Conservation (phyloP, 2,329 filamentous ascomycete species). For the Aureobasidium leucospermi region DNA sequence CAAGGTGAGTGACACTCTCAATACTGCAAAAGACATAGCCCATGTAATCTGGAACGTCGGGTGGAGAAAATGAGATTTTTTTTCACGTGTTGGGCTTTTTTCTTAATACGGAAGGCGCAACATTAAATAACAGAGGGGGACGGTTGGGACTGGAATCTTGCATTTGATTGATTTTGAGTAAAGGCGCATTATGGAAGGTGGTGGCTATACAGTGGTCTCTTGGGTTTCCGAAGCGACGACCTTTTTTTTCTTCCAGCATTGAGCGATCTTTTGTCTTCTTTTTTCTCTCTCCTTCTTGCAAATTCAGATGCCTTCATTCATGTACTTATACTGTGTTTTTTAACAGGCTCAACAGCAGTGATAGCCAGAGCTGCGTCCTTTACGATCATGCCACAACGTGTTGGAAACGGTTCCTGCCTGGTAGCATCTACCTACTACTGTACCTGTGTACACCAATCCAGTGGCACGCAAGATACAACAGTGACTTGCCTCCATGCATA, state of each 20-base stretch:
- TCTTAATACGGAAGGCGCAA: neutral
- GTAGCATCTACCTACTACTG: neutral
- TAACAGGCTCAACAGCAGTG: neutral
- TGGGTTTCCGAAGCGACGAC: neutral
- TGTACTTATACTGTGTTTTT: neutral
- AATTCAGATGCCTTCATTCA: neutral
- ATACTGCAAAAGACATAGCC: conserved; percentile 57
- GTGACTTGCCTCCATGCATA: neutral
- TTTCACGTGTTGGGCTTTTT: neutral
- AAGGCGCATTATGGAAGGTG: conserved; percentile 7
- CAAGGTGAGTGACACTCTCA: conserved; percentile 70
- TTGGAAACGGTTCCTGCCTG: neutral
- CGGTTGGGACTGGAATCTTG: conserved; percentile 6
- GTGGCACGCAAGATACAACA: neutral
- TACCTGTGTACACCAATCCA: neutral
- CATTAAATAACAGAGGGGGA: neutral
- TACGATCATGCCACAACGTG: neutral
- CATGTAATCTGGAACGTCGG: conserved; percentile 62
- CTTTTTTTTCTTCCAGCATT: neutral
- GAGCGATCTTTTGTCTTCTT: conserved; percentile 3
- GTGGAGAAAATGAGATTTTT: conserved; percentile 45
- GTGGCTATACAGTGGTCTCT: conserved; percentile 4
- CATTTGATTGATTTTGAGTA: neutral
- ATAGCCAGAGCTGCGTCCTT: neutral
- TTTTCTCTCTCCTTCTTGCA: neutral